Evolutionary conservation across 345 rosid genomes (phyloP).

Genomic region (Arabidopsis arenosa): DNA sequence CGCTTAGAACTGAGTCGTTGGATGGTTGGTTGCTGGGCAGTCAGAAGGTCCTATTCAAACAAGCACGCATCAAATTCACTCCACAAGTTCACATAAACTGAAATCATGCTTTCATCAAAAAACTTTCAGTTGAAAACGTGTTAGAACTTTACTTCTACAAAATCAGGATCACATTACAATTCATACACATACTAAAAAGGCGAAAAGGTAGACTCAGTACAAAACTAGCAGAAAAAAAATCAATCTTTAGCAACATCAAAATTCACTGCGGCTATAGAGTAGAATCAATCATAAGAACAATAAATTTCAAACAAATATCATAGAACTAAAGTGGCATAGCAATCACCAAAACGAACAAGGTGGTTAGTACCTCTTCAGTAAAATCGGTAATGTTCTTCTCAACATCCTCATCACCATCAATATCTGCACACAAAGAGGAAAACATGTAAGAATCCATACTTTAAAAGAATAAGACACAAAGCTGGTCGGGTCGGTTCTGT

Average conservation of each 20-base stretch:
- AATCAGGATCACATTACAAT: constrained; percentile 2
- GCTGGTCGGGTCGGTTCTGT: neutral
- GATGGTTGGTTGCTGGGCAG: constrained; percentile 42
- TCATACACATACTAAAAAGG: neutral
- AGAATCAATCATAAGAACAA: neutral
- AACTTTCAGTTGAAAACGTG: neutral
- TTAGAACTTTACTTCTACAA: constrained; percentile 14
- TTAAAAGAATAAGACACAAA: constrained; percentile 13
- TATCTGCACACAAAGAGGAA: constrained; percentile 48
- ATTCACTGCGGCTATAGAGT: neutral
- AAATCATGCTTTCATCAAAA: constrained; percentile 25
- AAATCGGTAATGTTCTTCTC: constrained; percentile 46
- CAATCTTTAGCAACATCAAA: neutral
- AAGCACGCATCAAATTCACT: constrained; percentile 31
- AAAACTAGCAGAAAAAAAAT: neutral
- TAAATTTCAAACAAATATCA: neutral
- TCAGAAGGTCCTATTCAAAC: constrained; percentile 40
- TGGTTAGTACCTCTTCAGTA: constrained; percentile 44
- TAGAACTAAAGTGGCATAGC: neutral
- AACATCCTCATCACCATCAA: constrained; percentile 54
- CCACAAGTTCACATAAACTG: constrained; percentile 19
- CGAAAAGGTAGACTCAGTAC: constrained; percentile 9
- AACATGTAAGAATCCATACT: constrained; percentile 12
- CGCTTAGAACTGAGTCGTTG: constrained; percentile 50
- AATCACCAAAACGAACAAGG: constrained; percentile 14